Base-by-base conservation (phyloP, 805 yeast species). In the Lipomyces sp. region DNA sequence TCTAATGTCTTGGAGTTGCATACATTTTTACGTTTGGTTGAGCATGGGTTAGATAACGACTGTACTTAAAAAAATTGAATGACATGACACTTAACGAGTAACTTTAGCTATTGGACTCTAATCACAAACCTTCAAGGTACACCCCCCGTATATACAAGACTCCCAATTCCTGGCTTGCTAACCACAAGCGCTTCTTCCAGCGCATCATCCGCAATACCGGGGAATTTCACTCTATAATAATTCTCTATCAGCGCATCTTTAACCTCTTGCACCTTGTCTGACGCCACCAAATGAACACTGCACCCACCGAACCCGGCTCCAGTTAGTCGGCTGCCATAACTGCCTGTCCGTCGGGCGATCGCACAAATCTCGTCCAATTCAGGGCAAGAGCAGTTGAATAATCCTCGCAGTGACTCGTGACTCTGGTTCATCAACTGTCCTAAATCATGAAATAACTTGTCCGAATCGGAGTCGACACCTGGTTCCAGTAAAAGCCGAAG, bases 291-390 rank as follows among this genome's bases (percentile, higher is more conserved):
- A 74, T 87, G 90, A n/a, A 88, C 89, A 0, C 88, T 80, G 50
- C 87, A 85, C 6, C 92, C 92, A 39, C 92, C 92, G 82, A 86
- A 88, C 3, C 92, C 92, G 29, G 92, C 92, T 34, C 92, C 92
- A 7, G 92, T 88, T 18, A 87, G 82, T 64, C 92, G 80, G 0
- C 90, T 85, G 24, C 92, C 92, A 66, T 76, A 80, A 0, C 89
- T 79, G 2, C 92, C 92, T 66, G 83, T 80, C 1, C 70, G 74
- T 50, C 79, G 75, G 4, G 90, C 90, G 63, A 88, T 82, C 11
- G 73, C 64, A 73, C 89, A 85, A 53, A 88, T 75, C 8, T 77
- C 75, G 63, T 87, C 85, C 64, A 86, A 81, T 67, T 83, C 87
- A 0, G 80, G 80, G 69, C 84, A 83, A 2, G 90, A 86, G 62